Conservation (phyloP, 2,329 filamentous ascomycete species). For the Mycosphaerella arachidis region DNA sequence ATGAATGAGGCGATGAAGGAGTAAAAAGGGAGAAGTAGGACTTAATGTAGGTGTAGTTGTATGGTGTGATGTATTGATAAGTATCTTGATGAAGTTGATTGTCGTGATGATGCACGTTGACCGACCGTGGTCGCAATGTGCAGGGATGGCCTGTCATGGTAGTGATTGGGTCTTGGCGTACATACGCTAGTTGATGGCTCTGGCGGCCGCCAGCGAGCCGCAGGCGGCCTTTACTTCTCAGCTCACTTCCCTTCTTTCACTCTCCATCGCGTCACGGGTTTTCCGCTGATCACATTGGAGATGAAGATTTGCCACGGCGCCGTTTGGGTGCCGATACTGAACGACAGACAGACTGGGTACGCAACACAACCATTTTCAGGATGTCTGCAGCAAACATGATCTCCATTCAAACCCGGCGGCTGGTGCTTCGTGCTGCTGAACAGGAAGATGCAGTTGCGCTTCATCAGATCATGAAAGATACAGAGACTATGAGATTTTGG, state of each 20-base stretch:
- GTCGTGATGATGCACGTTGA: too few relatives aligned
- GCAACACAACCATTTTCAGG: not conserved
- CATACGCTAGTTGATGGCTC: not conserved
- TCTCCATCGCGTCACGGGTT: not conserved
- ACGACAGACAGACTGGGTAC: not conserved
- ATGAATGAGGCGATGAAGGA: not conserved
- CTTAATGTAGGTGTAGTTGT: too few relatives aligned
- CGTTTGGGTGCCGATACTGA: too few relatives aligned
- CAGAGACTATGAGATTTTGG: constrained; percentile 1
- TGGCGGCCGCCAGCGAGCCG: not conserved
- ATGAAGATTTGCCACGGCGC: too few relatives aligned
- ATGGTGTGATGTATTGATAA: too few relatives aligned
- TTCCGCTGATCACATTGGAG: too few relatives aligned
- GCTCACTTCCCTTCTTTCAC: not conserved
- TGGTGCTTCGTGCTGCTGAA: not conserved
- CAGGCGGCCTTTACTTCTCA: too few relatives aligned
- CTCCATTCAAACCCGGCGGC: not conserved
- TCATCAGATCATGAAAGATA: not conserved
- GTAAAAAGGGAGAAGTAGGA: too few relatives aligned
- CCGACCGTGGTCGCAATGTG: not conserved
- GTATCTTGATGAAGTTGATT: not conserved
- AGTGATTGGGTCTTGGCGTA: not conserved
- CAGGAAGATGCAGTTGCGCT: not conserved
- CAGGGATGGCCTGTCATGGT: not conserved
- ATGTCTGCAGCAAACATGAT: not conserved